These are phyloP conservation scores for Lasiodiplodia sp. DNA, from an alignment of 2,329 filamentous ascomycete species.

Conservation along the genomic window DNA sequence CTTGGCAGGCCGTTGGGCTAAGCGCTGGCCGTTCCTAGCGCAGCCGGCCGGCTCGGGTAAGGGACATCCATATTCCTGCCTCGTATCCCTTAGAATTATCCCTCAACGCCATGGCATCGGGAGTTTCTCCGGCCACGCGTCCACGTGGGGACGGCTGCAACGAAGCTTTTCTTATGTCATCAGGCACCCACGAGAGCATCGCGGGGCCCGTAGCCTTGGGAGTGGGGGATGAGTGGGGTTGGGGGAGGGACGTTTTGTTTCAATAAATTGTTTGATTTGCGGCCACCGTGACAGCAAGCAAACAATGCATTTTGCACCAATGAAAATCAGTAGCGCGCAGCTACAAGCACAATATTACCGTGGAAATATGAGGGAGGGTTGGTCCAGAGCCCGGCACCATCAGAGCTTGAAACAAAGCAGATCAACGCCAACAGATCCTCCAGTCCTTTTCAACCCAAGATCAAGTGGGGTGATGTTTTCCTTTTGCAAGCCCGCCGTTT, in stretches of 20 bases:
- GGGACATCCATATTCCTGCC: neutral
- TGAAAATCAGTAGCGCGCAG: too few relatives aligned
- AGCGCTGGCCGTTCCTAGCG: neutral
- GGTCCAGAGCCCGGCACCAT: neutral
- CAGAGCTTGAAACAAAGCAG: neutral
- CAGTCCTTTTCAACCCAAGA: too few relatives aligned
- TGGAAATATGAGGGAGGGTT: neutral
- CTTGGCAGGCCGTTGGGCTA: conserved; percentile 9
- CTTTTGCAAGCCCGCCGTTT: neutral
- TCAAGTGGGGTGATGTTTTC: neutral
- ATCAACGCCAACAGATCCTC: neutral
- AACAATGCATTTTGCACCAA: too few relatives aligned
- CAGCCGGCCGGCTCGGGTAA: neutral
- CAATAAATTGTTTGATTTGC: too few relatives aligned
- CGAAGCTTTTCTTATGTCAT: neutral
- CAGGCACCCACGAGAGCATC: neutral
- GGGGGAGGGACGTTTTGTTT: too few relatives aligned
- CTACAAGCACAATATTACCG: neutral
- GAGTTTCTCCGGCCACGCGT: neutral
- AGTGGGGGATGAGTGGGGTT: too few relatives aligned
- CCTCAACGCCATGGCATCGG: neutral
- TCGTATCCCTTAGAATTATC: neutral
- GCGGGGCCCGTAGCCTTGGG: neutral
- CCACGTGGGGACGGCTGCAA: neutral
- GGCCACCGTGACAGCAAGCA: too few relatives aligned